Base-by-base conservation (phyloP, 331 rosid species). In the Cydonia oblonga region DNA sequence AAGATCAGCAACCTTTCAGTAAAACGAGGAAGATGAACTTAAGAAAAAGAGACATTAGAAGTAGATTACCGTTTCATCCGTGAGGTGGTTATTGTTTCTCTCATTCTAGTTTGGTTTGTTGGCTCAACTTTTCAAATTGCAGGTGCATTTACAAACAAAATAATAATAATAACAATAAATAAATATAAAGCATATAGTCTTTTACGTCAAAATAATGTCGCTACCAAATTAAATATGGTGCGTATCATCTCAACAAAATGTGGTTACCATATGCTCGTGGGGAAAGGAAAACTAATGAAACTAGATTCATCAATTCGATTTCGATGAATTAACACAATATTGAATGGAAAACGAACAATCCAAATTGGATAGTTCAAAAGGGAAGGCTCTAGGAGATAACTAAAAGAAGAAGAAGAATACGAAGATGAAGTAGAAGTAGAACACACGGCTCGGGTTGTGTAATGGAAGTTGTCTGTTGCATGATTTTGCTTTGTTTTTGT, bases 401-500 rank as follows among this genome's bases (percentile, higher is more conserved):
- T 28, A 13, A 28, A 63, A 70, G 9, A 49, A 19, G 15, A 59
- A 38, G 32, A 73, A 73, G 29, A 64, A 28, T 25, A 62, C 42
- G 56, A 65, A 11, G 46, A 40, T 26, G 57, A 65, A 64, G 1
- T 64, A 75, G 67, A 30, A 66, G 70, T 60, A 65, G 26, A 11
- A 54, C 61, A 68, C 76, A 26, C 68, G 14, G 46, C 46, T 40
- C 0, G 35, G 26, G 52, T 58, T 70, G 20, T 51, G 64, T 65
- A 30, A 42, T 56, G 49, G 63, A 16, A 64, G 14, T 24, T 26
- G 49, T 51, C 53, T 68, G 68, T 60, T 26, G 74, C 19, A 79
- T 73, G 72, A 32, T 80, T 40, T 68, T 76, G 54, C 58, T 40
- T 40, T 76, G 56, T 52, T 84, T 68, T 77, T 77, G 84, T 75